These are phyloP conservation scores for Vishniacozyma victoriae DNA, from an alignment of 768 basidiomycete species.

Conservation along the genomic window DNA sequence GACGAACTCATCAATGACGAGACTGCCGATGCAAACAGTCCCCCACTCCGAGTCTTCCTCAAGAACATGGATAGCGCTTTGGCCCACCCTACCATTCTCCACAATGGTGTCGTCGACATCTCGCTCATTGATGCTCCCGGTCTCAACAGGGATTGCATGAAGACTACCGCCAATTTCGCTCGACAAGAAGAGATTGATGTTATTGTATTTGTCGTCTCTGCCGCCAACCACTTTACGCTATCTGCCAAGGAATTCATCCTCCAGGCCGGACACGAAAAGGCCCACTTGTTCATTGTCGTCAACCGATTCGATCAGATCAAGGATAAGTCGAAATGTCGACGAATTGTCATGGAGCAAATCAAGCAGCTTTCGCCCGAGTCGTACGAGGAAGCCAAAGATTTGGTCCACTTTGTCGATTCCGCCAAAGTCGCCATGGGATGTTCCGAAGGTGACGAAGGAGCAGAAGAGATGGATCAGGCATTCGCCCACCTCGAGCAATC, in stretches of 20 bases:
- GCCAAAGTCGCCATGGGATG: constrained; percentile 50
- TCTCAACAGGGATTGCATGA: constrained; percentile 86
- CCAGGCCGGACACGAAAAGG: constrained; percentile 93
- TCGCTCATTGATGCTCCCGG: constrained; percentile 98
- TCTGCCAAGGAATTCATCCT: constrained; percentile 89
- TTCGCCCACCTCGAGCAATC: constrained; percentile 86
- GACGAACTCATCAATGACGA: constrained; percentile 73
- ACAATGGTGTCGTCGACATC: constrained; percentile 93
- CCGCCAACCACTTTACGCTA: constrained; percentile 96
- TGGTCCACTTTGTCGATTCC: constrained; percentile 98
- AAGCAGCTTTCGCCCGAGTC: constrained; percentile 85
- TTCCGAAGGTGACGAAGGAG: constrained; percentile 56
- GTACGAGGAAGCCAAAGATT: constrained; percentile 79
- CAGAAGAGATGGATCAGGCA: constrained; percentile 47
- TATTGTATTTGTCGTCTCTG: constrained; percentile 93
- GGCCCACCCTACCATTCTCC: constrained; percentile 72
- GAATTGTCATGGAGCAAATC: constrained; percentile 87
- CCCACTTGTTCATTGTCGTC: constrained; percentile 95
- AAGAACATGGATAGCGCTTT: constrained; percentile 61
- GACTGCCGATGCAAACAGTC: constrained; percentile 54
- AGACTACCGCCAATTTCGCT: constrained; percentile 91
- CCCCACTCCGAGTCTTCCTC: constrained; percentile 81
- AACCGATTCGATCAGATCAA: constrained; percentile 95
- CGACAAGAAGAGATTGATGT: constrained; percentile 98
- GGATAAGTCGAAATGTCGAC: constrained; percentile 87